Evolutionary conservation across 140 eudicot species (phyloP).

Genomic region (Bidens hawaiensis): DNA sequence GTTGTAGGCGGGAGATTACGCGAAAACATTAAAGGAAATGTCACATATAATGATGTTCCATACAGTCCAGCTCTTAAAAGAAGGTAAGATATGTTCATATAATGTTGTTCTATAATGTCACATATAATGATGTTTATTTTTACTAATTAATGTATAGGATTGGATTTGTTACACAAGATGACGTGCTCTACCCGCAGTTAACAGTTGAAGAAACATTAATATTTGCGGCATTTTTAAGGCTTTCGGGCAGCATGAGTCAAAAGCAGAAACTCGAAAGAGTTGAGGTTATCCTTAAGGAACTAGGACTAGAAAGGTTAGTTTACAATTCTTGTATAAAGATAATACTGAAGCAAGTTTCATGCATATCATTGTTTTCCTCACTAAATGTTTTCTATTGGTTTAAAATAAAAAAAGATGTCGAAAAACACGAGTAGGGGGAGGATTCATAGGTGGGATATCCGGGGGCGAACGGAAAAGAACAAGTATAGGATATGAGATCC

Average conservation of each 20-base stretch:
- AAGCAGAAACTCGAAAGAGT: slow-evolving; percentile 75
- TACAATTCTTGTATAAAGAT: background rate
- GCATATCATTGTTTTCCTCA: slow-evolving; percentile 7
- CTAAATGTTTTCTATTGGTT: slow-evolving; percentile 4
- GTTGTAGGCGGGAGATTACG: slow-evolving; percentile 79
- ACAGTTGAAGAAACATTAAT: slow-evolving; percentile 94
- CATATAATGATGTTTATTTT: too few relatives aligned
- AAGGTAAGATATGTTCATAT: slow-evolving; percentile 35
- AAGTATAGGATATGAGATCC: slow-evolving; percentile 88
- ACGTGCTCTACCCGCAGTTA: slow-evolving; percentile 79
- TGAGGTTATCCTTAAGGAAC: slow-evolving; percentile 71
- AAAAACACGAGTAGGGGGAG: slow-evolving; percentile 90
- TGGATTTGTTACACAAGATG: slow-evolving; percentile 98
- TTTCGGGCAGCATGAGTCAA: slow-evolving; percentile 70
- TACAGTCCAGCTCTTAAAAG: slow-evolving; percentile 83
- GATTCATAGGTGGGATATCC: slow-evolving; percentile 72
- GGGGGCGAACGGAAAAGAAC: slow-evolving; percentile 99
- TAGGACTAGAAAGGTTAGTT: slow-evolving; percentile 95
- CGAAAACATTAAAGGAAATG: slow-evolving; percentile 64
- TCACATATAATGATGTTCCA: slow-evolving; percentile 82
- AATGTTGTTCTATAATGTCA: background rate
- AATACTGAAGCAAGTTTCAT: background rate
- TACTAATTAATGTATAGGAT: slow-evolving; percentile 40
- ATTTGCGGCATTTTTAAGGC: slow-evolving; percentile 89
- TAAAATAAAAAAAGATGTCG: slow-evolving; percentile 60